These are phyloP conservation scores for Penicillium sp. DNA, from an alignment of 2,329 filamentous ascomycete species.

Conservation along the genomic window DNA sequence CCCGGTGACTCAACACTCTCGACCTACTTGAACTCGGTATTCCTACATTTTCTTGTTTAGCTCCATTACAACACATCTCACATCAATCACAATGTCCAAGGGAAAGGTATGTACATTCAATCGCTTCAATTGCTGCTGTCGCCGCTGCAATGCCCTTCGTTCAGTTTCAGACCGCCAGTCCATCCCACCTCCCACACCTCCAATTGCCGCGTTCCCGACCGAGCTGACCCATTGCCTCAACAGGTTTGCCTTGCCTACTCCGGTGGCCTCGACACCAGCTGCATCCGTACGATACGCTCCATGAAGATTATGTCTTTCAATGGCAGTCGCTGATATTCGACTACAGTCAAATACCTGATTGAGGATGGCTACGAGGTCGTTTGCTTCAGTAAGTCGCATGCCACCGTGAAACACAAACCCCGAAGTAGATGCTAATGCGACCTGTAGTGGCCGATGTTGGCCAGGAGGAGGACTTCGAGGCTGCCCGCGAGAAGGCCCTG, in stretches of 20 bases:
- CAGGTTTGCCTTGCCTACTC: conserved; percentile 44
- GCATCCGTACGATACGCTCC: conserved; percentile 50
- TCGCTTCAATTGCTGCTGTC: conserved; percentile 3
- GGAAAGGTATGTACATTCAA: conserved; percentile 26
- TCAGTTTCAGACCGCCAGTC: conserved; percentile 19
- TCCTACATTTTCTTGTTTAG: conserved; percentile 6
- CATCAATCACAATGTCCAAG: conserved; percentile 28
- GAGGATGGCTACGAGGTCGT: conserved; percentile 62
- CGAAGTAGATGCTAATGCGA: conserved; percentile 14
- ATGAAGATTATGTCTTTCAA: conserved; percentile 17
- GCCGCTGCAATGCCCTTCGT: neutral
- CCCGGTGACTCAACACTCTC: conserved; percentile 25
- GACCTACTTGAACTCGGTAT: conserved; percentile 17
- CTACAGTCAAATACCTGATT: conserved; percentile 47
- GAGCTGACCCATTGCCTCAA: conserved; percentile 19
- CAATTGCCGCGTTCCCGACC: conserved; percentile 9
- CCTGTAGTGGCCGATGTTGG: conserved; percentile 67
- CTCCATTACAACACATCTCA: conserved; percentile 8
- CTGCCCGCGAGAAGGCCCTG: conserved; percentile 71
- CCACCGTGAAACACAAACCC: neutral
- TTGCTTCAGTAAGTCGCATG: conserved; percentile 55
- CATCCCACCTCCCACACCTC: conserved; percentile 10
- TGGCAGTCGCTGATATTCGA: conserved; percentile 21
- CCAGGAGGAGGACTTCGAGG: conserved; percentile 74
- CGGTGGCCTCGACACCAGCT: conserved; percentile 62